Evolutionary conservation across 768 basidiomycete species (phyloP), one percentile per base, ranked within the genome.

Genomic region (Naganishia randhawae): DNA sequence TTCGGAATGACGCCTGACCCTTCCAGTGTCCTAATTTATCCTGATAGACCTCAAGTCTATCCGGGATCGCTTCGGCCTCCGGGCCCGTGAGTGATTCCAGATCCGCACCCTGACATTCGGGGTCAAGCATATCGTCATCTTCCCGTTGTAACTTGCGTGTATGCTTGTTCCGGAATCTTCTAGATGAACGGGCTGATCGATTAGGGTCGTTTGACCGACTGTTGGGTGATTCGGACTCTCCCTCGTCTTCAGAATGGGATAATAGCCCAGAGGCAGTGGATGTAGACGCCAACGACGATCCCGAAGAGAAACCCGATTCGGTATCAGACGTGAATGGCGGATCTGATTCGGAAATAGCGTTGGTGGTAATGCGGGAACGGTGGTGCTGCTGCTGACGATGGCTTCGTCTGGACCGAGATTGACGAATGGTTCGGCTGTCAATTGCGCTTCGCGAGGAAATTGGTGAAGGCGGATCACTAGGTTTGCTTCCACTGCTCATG

Each of bases 361-460:
- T 22, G 17, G 27, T 19, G 27, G 9, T 14, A 13, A 22, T 29
- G 29, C 32, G 29, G 29, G 27, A 29, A 33, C 16, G 51, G 51
- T 14, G 51, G 16, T 52, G 32, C 31, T 3, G 51, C 27, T 33
- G 29, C 4, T 3, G 29, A 13, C 17, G 51, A 52, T 29, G 27
- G 25, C 51, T 33, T 5, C 17, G 29, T 14, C 29, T 25, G 29
- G 51, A 31, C 31, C 54, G 54, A 55, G n/a, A 22, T 17, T 22
- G 32, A n/a, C 33, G 35, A 3, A 50, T 65, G 27, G 27, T 37
- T 50, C 48, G 63, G 8, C 74, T 76, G 42, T 74, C 74, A 31
- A 75, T 67, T 63, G 75, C 73, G 74, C 73, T n/a, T n/a, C n/a
- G 29, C 19, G 33, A 35, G 6, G 54, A 55, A 76, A 54, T 75